Conservation (phyloP, 2,329 filamentous ascomycete genomes). For the Botrytis aclada region DNA sequence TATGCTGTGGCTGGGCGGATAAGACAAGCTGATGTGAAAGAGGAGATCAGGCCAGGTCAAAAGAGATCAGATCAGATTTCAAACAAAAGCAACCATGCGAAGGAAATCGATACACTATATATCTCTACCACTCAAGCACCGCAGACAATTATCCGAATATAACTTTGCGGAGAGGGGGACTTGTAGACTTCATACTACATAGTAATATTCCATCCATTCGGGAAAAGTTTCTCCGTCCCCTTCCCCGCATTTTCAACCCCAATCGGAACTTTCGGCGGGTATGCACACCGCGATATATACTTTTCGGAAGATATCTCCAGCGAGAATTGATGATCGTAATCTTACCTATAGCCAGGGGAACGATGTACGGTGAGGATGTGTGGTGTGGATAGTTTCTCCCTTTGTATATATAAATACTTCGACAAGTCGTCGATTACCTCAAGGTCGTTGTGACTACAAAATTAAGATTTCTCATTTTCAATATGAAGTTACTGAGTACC, state of each 20-base stretch:
- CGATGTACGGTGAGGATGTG: not conserved
- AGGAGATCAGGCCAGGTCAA: not conserved
- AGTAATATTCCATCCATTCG: not conserved
- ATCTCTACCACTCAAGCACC: not conserved
- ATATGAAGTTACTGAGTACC: conserved; percentile 2
- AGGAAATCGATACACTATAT: not conserved
- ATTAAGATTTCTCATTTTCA: not conserved
- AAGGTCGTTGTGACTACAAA: not conserved
- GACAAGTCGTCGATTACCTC: not conserved
- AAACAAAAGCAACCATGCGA: not conserved
- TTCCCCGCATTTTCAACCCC: not conserved
- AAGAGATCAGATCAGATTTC: not conserved
- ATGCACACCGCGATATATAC: not conserved
- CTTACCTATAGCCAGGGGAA: not conserved
- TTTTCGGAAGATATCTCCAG: not conserved
- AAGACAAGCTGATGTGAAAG: not conserved
- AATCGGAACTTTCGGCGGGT: not conserved
- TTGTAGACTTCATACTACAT: not conserved
- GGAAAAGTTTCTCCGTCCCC: not conserved
- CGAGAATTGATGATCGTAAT: not conserved
- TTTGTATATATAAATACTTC: not conserved
- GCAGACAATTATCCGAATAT: not conserved
- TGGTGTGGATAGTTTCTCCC: not conserved
- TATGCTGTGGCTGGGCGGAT: not conserved
- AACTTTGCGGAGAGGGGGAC: not conserved